Evolutionary conservation across 495 filamentous ascomycete species (phyloP).

Genomic region (Parmelia sp.): DNA sequence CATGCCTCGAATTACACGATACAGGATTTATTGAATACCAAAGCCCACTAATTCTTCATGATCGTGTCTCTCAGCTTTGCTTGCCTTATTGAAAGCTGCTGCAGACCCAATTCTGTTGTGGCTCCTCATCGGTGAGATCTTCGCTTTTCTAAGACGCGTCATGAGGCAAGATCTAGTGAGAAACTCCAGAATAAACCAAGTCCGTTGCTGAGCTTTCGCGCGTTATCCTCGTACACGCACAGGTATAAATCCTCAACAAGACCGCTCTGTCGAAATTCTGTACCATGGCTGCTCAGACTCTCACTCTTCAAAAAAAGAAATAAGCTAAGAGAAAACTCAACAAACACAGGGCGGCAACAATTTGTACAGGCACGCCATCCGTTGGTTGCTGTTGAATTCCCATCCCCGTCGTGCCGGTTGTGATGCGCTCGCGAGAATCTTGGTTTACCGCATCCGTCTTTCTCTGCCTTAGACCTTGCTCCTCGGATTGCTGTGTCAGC

Average conservation of each 20-base stretch:
- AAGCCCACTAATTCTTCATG: background rate
- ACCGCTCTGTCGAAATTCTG: slow-evolving; percentile 2
- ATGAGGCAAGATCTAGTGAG: background rate
- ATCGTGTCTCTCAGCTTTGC: background rate
- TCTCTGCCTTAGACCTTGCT: slow-evolving; percentile 65
- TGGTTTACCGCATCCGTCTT: slow-evolving; percentile 41
- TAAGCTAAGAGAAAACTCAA: slow-evolving; percentile 89
- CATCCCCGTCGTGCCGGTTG: slow-evolving; percentile 42
- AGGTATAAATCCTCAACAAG: background rate
- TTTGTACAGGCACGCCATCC: slow-evolving; percentile 78
- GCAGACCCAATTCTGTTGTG: background rate
- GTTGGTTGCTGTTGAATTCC: slow-evolving; percentile 52
- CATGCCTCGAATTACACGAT: background rate
- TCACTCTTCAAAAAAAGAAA: slow-evolving; percentile 71
- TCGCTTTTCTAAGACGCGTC: background rate
- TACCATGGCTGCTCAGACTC: background rate
- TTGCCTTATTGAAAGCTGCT: background rate
- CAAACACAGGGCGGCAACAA: slow-evolving; percentile 77
- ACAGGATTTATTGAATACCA: background rate
- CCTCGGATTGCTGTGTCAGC: slow-evolving; percentile 62
- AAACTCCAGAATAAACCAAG: background rate
- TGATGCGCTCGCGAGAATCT: slow-evolving; percentile 34
- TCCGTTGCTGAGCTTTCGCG: background rate
- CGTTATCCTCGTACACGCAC: background rate
- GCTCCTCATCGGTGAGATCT: background rate